Conservation (phyloP, 768 basidiomycete species). For the Psilocybe cyanescens region DNA sequence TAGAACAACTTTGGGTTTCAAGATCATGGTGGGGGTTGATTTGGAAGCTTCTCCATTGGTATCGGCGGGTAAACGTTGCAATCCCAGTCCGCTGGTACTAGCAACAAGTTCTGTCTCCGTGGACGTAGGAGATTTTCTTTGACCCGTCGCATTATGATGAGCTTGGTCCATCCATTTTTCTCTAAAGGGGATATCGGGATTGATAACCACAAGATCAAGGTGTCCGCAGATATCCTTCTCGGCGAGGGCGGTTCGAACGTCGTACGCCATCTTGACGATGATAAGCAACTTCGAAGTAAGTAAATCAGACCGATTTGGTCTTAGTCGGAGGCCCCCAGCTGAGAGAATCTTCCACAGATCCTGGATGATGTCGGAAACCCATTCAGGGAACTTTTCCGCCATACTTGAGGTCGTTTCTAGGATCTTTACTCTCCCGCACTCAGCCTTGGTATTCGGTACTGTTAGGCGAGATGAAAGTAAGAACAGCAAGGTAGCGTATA, state of each 20-base stretch:
- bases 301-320: slow-evolving; percentile 5
- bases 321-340: slow-evolving; percentile 21
- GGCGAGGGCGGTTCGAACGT: slow-evolving; percentile 26
- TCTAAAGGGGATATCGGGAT: slow-evolving; percentile 19
- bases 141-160: slow-evolving; percentile 5
- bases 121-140: slow-evolving; percentile 7
- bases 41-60: background rate
- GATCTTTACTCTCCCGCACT: slow-evolving; percentile 23
- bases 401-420: slow-evolving; percentile 12
- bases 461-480: background rate
- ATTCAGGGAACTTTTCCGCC: slow-evolving; percentile 17
- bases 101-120: slow-evolving; percentile 19
- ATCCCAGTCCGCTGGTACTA: slow-evolving; percentile 24
- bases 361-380: slow-evolving; percentile 24
- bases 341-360: slow-evolving; percentile 18
- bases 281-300: slow-evolving; percentile 21
- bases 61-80: slow-evolving; percentile 17
- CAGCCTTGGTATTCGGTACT: slow-evolving; percentile 5
- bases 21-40: slow-evolving; percentile 12
- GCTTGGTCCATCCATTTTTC: slow-evolving; percentile 22
- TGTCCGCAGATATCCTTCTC: slow-evolving; percentile 26
- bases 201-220: slow-evolving; percentile 16
- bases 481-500: background rate
- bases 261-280: slow-evolving; percentile 25
- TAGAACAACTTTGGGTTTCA: slow-evolving; percentile 27